Evolutionary conservation across 768 basidiomycete genomes (phyloP), one percentile per base, ranked within the genome.

Genomic region (Pholiota molesta): DNA sequence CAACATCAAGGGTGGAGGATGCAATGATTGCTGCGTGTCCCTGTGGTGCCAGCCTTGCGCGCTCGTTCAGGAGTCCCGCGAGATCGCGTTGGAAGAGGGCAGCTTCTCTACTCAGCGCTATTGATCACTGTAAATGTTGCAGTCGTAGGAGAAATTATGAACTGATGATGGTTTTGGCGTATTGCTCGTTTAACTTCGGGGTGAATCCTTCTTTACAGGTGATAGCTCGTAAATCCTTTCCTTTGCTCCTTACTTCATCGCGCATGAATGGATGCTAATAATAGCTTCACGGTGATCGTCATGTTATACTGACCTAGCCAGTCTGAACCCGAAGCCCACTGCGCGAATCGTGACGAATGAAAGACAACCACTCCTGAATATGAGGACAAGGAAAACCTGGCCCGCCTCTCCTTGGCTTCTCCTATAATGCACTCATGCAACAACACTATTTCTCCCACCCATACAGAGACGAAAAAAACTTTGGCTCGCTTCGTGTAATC

Each of bases 11-110:
- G 85, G 84, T 17, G 73, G 74, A n/a, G 65, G 71, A 11, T 71
- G 72, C 55, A 73, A 73, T 2, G 84, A 84, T 61, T 84, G 79
- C 63, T 68, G 68, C 42, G 59, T 75, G 4, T 69, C 78, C 0
- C 75, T 70, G 23, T 84, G 73, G 65, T 85, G 83, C 66, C 64
- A 66, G 0, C 77, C 83, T 17, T 86, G 85, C 67, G 76, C 75
- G 11, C 78, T 86, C 49, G 75, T 75, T 0, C 84, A 86, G 67
- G 83, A 81, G 62, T 72, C 72, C 31, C 74, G 76, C 31, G 83
- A 86, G 62, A 62, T 86, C 11, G 77, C 78, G 66, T 69, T 80
- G 57, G 83, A 84, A 66, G 83, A 83, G 70, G 70, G 72, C 61
- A 79, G 75, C 59, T 69, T 71, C 45, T 64, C 66, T 55, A 52